Base-by-base conservation (phyloP, 73 alveolate species). In the Uronychia binucleata region DNA sequence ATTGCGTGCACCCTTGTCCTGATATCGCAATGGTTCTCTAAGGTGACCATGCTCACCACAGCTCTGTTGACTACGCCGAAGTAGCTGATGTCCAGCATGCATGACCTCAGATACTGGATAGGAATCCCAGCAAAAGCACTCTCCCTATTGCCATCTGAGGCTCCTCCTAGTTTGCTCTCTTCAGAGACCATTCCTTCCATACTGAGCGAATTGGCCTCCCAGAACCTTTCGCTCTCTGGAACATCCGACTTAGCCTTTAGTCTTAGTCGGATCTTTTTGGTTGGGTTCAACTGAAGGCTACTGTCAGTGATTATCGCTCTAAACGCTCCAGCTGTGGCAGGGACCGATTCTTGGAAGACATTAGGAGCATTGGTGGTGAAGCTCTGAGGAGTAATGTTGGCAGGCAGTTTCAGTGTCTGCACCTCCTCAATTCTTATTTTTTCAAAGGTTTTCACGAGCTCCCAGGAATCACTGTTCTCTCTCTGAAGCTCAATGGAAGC, bases 21-120 rank as follows among this genome's bases (percentile, higher is more conserved):
- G 19, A 27, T 26, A 30, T 32, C 35, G 28, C 26, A 31, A 1
- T 30, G 11, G 1, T n/a, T n/a, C n/a, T 75, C 84, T 1, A 28
- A 31, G 25, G 78, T n/a, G 29, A 33, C 34, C 31, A 76, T 34
- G 31, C 46, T 33, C 0, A 81, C 77, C 0, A 88, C 58, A 1
- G 33, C 86, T 33, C 58, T 79, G 75, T 86, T 86, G 29, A 78
- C 79, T 1, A 67, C 78, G 31, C 60, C 34, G 60, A 59, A 86
- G 74, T 31, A 86, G 31, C 31, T 33, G 26, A 86, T 85, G 27
- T 78, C 75, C 11, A 86, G 88, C 58, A 86, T 58, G 27, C 93
- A 86, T 26, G 93, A 86, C 30, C 93, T 57, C 83, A 79, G 29
- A 34, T 59, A 86, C 30, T 77, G 33, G 13, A 79, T 26, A 0